These are phyloP conservation scores for Aureobasidium sp. DNA, from an alignment of 2,329 filamentous ascomycete species.

Conservation along the genomic window DNA sequence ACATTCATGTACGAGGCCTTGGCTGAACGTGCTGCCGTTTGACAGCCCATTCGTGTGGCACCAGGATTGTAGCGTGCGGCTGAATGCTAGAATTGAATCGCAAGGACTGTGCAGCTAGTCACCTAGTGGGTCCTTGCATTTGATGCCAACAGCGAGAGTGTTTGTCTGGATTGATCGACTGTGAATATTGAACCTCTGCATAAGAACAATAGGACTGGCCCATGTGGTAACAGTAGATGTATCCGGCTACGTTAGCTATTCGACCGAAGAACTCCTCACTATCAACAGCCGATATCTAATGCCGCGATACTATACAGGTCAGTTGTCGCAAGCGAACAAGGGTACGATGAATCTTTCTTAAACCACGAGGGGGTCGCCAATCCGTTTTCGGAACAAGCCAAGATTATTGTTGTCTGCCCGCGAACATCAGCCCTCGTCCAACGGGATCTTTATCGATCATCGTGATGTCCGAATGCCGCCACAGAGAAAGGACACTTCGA, in stretches of 20 bases:
- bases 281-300: not conserved
- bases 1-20: not conserved
- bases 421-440: not conserved
- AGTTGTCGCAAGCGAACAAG: not conserved
- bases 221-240: not conserved
- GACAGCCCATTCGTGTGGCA: not conserved
- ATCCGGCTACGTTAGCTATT: not conserved
- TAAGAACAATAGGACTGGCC: not conserved
- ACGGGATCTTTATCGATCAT: not conserved
- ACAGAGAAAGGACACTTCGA: no score
- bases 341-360: not conserved
- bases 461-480: not conserved
- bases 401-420: not conserved
- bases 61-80: not conserved
- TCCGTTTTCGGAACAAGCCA: not conserved
- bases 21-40: not conserved
- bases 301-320: not conserved
- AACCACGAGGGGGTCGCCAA: not conserved
- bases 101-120: not conserved
- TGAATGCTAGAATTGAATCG: not conserved
- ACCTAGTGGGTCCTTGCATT: not conserved
- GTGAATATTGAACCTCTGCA: not conserved
- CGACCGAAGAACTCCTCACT: not conserved
- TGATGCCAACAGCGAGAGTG: not conserved
- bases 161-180: not conserved